Percentiles rank a stretch among this genome's conserved stretches.
phyloP scores from a whole-genome alignment of 2,329 filamentous ascomycete genomes.

The Botrytis fabae region DNA sequence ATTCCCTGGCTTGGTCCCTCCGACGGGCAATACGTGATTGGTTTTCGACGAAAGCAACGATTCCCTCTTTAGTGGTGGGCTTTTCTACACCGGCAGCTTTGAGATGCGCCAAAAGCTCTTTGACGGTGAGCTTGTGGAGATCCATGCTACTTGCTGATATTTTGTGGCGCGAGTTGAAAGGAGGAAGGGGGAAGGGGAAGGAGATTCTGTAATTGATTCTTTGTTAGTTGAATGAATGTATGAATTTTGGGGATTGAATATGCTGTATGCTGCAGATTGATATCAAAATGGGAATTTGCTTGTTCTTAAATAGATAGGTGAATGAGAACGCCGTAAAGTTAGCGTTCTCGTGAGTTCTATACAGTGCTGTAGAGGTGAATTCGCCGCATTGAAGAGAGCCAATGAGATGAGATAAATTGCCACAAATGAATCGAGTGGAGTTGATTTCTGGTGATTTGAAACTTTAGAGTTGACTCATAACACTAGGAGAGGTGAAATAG shows the following conservation, averaged over 20 bases:
- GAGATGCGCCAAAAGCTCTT: not conserved
- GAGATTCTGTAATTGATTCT: not conserved
- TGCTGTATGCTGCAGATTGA: not conserved
- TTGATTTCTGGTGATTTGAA: not conserved
- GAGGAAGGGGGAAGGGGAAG: accelerated
- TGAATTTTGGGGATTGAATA: not conserved
- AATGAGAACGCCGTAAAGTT: not conserved
- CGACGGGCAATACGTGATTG: no score
- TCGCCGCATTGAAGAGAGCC: not conserved
- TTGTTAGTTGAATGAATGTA: not conserved
- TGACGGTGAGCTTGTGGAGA: not conserved
- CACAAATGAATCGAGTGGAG: not conserved
- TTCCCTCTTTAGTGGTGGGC: not conserved
- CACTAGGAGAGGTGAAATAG: not conserved
- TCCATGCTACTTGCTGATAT: not conserved
- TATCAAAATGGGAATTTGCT: not conserved
- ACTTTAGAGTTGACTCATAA: not conserved
- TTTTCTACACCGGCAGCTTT: not conserved
- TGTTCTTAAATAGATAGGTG: not conserved
- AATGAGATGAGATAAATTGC: not conserved
- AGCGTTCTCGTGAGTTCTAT: not conserved
- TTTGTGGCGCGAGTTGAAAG: no score
- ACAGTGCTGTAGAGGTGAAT: not conserved
- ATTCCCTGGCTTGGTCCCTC: not conserved
- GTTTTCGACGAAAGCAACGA: not conserved